Evolutionary conservation across 2,329 filamentous ascomycete species (phyloP), one percentile per base, ranked within the genome.

Genomic region (Fusarium concolor): DNA sequence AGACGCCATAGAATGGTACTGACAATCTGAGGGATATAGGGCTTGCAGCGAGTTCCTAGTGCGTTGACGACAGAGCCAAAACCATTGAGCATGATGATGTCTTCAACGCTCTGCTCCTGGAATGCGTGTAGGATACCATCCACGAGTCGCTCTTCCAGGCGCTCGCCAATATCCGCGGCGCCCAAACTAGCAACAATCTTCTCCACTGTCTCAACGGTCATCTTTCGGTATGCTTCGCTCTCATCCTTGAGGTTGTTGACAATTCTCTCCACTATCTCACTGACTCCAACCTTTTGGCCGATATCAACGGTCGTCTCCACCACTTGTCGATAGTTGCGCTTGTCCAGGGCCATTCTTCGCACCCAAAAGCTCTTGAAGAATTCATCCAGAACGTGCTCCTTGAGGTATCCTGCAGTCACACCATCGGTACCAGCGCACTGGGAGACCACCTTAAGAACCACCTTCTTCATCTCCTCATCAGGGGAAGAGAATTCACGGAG

Each of bases 301-400:
- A 99, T 89, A 74, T 99, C 96, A 15, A 98, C 95, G 0, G 96
- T 99, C 0, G 96, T 99, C 78, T 99, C 96, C 10, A 99, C 96
- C 9, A 99, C 96, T 77, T 98, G 95, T 72, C 95, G 89, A 79
- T 98, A 99, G 82, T 98, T 99, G 70, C 96, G 90, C 83, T 97
- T 97, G 79, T 99, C 96, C 57, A 99, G 83, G 10, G 96, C 96
- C 93, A 99, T 98, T 57, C 96, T 87, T 67, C 96, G 87, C 39
- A 98, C 94, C 96, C 96, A 99, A 82, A 99, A 99, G 76, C 92
- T 94, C 83, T 97, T 97, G 85, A 99, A 99, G 77, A 99, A 99
- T 64, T 98, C 96, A 70, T 93, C 90, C 38, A 99, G 85, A 10
- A 99, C 94, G 66, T 97, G 92, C 76, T 98, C 94, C 79, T 97